Conservation (phyloP, 257 asterid species). For the Salvia rosmarinus region DNA sequence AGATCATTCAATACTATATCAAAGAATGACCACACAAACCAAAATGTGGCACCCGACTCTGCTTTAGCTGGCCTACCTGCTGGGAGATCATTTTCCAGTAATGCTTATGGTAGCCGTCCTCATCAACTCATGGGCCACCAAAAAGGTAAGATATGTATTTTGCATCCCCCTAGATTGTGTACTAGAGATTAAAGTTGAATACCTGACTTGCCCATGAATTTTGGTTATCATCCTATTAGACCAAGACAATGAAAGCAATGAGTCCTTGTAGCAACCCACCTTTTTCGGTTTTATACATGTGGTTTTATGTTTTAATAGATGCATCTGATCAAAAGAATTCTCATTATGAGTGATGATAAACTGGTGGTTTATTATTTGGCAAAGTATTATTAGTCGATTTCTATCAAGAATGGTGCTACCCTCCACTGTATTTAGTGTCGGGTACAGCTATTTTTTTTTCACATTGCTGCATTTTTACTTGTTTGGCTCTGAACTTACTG, state of each 20-base stretch:
- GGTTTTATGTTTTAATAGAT: constrained; percentile 4
- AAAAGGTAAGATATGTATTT: constrained; percentile 55
- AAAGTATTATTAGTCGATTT: too few species aligned
- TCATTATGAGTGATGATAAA: not conserved
- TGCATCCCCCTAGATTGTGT: constrained; percentile 24
- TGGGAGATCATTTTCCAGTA: constrained; percentile 58
- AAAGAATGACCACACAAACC: constrained; percentile 57
- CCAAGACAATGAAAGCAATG: not conserved
- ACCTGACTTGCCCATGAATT: not conserved
- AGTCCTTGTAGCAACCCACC: not conserved
- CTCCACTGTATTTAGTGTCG: not conserved
- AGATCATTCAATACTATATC: constrained; percentile 48
- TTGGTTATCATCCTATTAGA: not conserved
- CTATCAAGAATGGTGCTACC: constrained; percentile 16
- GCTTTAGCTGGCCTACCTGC: constrained; percentile 44
- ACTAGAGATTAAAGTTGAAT: not conserved
- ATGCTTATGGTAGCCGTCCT: constrained; percentile 56
- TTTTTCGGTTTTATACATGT: not conserved
- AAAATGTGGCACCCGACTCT: constrained; percentile 52
- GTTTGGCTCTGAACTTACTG: constrained; percentile 32
- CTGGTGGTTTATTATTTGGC: constrained; percentile 6
- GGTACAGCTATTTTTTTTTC: constrained; percentile 14
- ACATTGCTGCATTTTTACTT: not conserved
- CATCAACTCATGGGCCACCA: constrained; percentile 78
- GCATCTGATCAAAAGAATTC: constrained; percentile 1